Base-by-base conservation (phyloP, 2,329 filamentous ascomycete species). In the Cadophora sp. region DNA sequence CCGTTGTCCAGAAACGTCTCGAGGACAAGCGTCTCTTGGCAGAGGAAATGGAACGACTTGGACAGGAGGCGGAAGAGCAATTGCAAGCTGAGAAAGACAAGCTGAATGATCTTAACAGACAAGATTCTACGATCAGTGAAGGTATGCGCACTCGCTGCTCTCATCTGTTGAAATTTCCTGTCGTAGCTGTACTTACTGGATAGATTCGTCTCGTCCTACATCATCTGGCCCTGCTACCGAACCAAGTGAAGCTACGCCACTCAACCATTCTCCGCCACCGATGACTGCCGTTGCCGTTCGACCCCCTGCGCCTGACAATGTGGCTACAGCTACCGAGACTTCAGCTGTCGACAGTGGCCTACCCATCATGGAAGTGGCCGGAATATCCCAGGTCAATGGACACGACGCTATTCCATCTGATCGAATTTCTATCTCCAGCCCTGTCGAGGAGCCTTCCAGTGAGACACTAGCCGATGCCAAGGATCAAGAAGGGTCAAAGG, bases 81-180 rank as follows among this genome's bases (percentile, higher is more conserved):
- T 73, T 79, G 18, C 74, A 77, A 36, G 73, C 68, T 30, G 66
- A 80, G 51, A 77, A 76, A 65, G 75, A 77, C 45, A 76, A 77
- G 66, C 66, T 79, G 7, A 68, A 73, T 33, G 70, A 72, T 45
- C 68, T 78, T 33, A 72, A 69, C 11, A 59, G 41, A 45, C 72
- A 77, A 65, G 71, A 73, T 39, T 66, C 70, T 48, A 65, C 69
- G n/a, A 68, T 62, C 45, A 70, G 48, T 45, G 50, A 59, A 62
- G 69, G 74, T 76, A 74, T 64, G 73, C 71, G 9, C 14, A 58
- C 60, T 41, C 20, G 27, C 55, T 59, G n/a, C 33, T 1, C 48
- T n/a, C 27, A 30, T 30, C 27, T 30, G 27, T 30, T 30, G 27
- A 30, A 30, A 30, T 30, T 30, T 8, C 6, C 27, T 6, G 27